Evolutionary conservation across 139 green algal genomes (phyloP).

Genomic region (Micromonas pusilla): DNA sequence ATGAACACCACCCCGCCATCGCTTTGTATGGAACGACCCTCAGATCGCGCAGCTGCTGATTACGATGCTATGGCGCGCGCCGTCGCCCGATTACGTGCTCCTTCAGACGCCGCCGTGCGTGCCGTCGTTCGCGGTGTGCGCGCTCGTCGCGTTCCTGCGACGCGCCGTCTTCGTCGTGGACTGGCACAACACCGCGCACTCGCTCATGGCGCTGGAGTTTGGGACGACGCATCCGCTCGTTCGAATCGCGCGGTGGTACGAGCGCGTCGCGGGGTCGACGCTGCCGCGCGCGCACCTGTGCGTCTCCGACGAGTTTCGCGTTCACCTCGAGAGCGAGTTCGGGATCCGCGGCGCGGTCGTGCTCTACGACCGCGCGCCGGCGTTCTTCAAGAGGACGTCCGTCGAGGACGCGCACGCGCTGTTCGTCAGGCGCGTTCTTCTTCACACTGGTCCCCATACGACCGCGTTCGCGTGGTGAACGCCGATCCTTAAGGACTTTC

Average conservation of each 20-base stretch:
- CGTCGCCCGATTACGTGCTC: conserved; percentile 39
- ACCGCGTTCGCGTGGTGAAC: too few relatives aligned
- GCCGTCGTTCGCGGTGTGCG: conserved; percentile 69
- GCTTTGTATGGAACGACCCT: too few relatives aligned
- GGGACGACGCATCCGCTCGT: conserved; percentile 47
- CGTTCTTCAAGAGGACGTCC: conserved; percentile 55
- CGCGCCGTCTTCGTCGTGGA: conserved; percentile 69
- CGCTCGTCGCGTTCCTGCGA: conserved; percentile 53
- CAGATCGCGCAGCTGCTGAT: conserved; percentile 56
- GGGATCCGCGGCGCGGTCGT: conserved; percentile 59
- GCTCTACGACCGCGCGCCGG: conserved; percentile 78
- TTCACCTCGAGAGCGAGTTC: conserved; percentile 61
- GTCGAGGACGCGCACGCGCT: conserved; percentile 38
- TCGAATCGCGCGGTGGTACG: conserved; percentile 47
- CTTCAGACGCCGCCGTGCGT: conserved; percentile 83
- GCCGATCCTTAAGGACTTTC: too few relatives aligned
- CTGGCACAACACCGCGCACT: conserved; percentile 95
- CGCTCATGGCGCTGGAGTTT: conserved; percentile 71
- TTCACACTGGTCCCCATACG: too few relatives aligned
- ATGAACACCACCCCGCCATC: too few relatives aligned
- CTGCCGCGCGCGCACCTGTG: conserved; percentile 54
- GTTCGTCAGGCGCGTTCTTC: too few relatives aligned
- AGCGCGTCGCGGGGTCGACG: conserved; percentile 34
- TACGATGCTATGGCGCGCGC: conserved; percentile 49
- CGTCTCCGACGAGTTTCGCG: conserved; percentile 79